Evolutionary conservation across 768 basidiomycete genomes (phyloP).

Genomic region (Asterophora lycoperdoides): DNA sequence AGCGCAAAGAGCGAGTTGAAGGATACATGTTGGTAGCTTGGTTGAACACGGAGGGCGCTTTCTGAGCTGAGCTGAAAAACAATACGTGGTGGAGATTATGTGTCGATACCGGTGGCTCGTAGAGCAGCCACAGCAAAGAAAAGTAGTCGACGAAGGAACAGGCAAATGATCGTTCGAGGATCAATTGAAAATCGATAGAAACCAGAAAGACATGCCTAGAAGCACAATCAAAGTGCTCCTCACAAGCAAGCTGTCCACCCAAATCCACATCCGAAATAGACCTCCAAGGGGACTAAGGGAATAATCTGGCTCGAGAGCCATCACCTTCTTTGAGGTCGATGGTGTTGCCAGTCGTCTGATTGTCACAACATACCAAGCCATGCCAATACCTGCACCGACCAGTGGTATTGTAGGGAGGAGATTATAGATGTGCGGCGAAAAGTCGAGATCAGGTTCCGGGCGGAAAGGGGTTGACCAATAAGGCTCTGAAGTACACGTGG

Average conservation of each 20-base stretch:
- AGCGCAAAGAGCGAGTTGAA: no score
- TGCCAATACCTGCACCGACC: slow-evolving; percentile 56
- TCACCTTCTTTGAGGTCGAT: background rate
- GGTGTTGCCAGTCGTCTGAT: slow-evolving; percentile 47
- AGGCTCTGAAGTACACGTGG: slow-evolving; percentile 2
- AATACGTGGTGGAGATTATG: no score
- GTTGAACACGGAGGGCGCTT: no score
- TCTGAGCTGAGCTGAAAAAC: no score
- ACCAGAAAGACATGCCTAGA: background rate
- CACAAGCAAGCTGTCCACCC: slow-evolving; percentile 21
- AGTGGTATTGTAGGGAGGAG: slow-evolving; percentile 48
- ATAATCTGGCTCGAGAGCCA: slow-evolving; percentile 20
- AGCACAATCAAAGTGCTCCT: background rate
- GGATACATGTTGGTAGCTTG: no score
- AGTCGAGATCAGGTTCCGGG: slow-evolving; percentile 31
- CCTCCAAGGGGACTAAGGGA: slow-evolving; percentile 32
- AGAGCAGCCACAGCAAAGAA: no score
- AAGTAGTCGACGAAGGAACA: no score
- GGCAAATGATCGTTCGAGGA: background rate
- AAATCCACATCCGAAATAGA: slow-evolving; percentile 46
- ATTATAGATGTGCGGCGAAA: slow-evolving; percentile 23
- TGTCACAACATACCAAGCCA: slow-evolving; percentile 65
- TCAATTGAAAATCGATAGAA: background rate
- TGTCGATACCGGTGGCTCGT: no score
- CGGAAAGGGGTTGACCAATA: slow-evolving; percentile 32